phyloP scores from a whole-genome alignment of 75 land plant genomes.

The Cupressus sempervirens region DNA sequence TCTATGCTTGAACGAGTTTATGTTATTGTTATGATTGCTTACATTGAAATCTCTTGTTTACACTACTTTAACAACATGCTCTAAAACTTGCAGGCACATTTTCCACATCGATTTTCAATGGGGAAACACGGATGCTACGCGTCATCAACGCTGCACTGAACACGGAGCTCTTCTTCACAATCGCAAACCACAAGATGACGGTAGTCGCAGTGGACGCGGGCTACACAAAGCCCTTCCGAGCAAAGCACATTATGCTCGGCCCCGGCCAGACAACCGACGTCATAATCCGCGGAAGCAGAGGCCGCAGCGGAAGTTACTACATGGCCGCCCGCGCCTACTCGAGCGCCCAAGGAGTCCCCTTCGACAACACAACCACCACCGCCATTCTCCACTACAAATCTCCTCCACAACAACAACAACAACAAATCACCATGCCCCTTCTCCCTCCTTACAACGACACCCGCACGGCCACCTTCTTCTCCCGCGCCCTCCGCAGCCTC shows the following conservation, averaged over 20 bases:
- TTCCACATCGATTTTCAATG: slow-evolving; percentile 22
- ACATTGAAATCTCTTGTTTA: not conserved
- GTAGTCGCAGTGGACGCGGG: slow-evolving; percentile 65
- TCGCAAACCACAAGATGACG: slow-evolving; percentile 56
- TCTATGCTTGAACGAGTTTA: too few relatives aligned
- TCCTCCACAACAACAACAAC: not conserved
- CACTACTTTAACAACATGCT: slow-evolving; percentile 1
- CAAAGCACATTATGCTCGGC: slow-evolving; percentile 43
- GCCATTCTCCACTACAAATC: slow-evolving; percentile 60
- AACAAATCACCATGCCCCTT: slow-evolving; percentile 18
- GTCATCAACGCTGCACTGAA: slow-evolving; percentile 70
- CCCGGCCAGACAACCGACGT: slow-evolving; percentile 77
- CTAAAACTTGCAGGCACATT: slow-evolving; percentile 36
- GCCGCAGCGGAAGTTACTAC: slow-evolving; percentile 39
- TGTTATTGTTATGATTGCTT: too few relatives aligned
- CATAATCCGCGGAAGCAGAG: slow-evolving; percentile 32
- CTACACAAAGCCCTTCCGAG: slow-evolving; percentile 55
- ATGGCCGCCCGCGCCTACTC: slow-evolving; percentile 51
- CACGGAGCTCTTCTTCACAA: slow-evolving; percentile 43
- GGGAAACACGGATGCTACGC: slow-evolving; percentile 51
- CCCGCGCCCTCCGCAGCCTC: slow-evolving; percentile 30
- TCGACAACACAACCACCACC: slow-evolving; percentile 71
- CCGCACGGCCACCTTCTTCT: slow-evolving; percentile 40
- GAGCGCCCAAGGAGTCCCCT: slow-evolving; percentile 37
- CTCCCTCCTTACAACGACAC: slow-evolving; percentile 68